Conservation (phyloP, 208 protist genomes). For the Trypanosoma theileri region DNA sequence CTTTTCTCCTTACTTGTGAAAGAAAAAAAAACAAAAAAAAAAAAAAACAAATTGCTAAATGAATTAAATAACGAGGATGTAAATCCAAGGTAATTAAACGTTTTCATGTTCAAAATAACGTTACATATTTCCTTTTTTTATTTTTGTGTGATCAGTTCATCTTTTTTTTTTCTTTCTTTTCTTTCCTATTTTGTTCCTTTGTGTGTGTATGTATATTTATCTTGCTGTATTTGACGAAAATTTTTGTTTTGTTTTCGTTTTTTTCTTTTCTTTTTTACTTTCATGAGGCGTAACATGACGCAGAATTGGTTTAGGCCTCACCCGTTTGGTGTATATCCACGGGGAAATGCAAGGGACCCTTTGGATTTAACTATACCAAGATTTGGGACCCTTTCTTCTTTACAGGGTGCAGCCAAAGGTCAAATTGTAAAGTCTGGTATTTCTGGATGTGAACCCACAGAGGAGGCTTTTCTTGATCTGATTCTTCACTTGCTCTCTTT, state of each 20-base stretch:
- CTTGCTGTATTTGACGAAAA: not conserved
- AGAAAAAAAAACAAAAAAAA: too few species aligned
- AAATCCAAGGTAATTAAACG: too few species aligned
- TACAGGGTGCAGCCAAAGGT: slow-evolving; percentile 45
- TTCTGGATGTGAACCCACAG: slow-evolving; percentile 36
- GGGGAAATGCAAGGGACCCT: slow-evolving; percentile 58
- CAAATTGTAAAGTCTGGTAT: slow-evolving; percentile 32
- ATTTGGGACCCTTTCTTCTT: slow-evolving; percentile 65
- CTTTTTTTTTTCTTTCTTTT: too few species aligned
- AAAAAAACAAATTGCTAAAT: too few species aligned
- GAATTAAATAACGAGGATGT: too few species aligned
- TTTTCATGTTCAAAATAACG: too few species aligned
- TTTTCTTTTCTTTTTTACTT: slow-evolving; percentile 2
- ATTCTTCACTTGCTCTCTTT: slow-evolving; percentile 71
- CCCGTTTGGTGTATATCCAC: slow-evolving; percentile 79
- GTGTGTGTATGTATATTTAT: too few species aligned
- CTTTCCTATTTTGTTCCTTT: too few species aligned
- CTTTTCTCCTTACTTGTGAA: too few species aligned
- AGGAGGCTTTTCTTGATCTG: slow-evolving; percentile 73
- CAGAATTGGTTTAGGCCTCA: slow-evolving; percentile 80
- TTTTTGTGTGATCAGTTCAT: too few species aligned
- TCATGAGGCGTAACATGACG: slow-evolving; percentile 18
- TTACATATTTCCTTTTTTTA: too few species aligned
- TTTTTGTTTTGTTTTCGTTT: not conserved
- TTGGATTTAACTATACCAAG: slow-evolving; percentile 47